phyloP scores from a whole-genome alignment of 768 basidiomycete genomes.

The Sporobolomyces roseus region DNA sequence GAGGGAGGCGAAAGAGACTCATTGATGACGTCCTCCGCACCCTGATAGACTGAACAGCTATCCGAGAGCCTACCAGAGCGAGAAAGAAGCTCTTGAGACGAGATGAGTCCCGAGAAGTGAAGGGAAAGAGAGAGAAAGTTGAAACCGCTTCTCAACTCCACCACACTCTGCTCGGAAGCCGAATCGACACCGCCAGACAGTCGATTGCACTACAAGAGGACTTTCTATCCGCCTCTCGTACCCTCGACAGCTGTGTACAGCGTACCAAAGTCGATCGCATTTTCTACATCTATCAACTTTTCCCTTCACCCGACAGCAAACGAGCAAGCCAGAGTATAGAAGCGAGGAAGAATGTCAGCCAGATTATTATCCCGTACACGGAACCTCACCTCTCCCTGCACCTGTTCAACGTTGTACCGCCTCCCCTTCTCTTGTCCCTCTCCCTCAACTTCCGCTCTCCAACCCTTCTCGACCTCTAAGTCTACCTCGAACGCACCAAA shows the following conservation, averaged over 20 bases:
- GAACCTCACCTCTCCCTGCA: not conserved
- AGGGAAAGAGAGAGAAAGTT: too few relatives aligned
- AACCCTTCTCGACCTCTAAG: not conserved
- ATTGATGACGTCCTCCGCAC: too few relatives aligned
- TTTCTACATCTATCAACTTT: slow-evolving; percentile 3
- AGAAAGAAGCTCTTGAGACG: too few relatives aligned
- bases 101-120: too few relatives aligned
- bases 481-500: not conserved
- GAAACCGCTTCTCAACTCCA: too few relatives aligned
- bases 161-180: too few relatives aligned
- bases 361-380: not conserved
- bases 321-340: not conserved
- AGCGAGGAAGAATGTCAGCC: not conserved
- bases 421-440: not conserved
- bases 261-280: not conserved
- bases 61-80: too few relatives aligned
- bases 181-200: too few relatives aligned
- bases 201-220: too few relatives aligned
- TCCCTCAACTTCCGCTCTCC: not conserved
- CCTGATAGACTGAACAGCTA: too few relatives aligned
- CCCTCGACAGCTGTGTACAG: not conserved
- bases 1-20: too few relatives aligned
- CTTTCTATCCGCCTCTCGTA: too few relatives aligned
- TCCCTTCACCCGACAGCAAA: not conserved
- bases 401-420: not conserved